Conservation (phyloP, 1,139 yeast species). For the Nadsonia starkeyi-henricii region DNA sequence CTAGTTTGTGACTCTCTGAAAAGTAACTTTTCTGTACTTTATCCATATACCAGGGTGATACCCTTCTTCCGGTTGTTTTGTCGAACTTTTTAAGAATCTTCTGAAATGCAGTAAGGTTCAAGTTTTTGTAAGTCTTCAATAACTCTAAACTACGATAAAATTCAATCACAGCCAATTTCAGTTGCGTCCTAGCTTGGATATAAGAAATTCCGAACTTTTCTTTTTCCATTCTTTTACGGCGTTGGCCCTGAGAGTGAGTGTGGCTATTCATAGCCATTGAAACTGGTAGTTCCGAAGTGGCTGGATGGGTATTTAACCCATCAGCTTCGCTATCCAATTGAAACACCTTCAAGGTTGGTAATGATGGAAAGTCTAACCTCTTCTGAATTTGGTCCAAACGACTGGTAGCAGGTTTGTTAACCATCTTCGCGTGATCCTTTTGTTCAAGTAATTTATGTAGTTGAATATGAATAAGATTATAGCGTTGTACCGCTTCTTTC, state of each 20-base stretch:
- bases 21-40: slow-evolving; percentile 43
- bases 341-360: slow-evolving; percentile 15
- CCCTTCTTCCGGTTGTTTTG: slow-evolving; percentile 42
- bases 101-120: slow-evolving; percentile 79
- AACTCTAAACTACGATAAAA: slow-evolving; percentile 69
- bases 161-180: slow-evolving; percentile 67
- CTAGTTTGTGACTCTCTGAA: slow-evolving; percentile 41
- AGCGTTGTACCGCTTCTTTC: slow-evolving; percentile 44
- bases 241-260: slow-evolving; percentile 2
- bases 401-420: slow-evolving; percentile 13
- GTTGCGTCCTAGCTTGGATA: slow-evolving; percentile 54
- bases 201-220: slow-evolving; percentile 29
- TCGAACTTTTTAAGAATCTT: slow-evolving; percentile 85
- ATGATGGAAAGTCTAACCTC: slow-evolving; percentile 21
- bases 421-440: slow-evolving; percentile 17
- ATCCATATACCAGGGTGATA: slow-evolving; percentile 44
- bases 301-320: background rate
- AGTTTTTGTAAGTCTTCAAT: slow-evolving; percentile 56
- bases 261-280: too few relatives aligned
- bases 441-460: slow-evolving; percentile 50
- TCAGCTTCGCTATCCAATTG: slow-evolving; percentile 4
- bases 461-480: slow-evolving; percentile 52
- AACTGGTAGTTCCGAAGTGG: slow-evolving; percentile 1
- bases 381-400: slow-evolving; percentile 13
- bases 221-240: slow-evolving; percentile 6